Percentiles rank a stretch among this genome's conserved stretches.
Conservation (phyloP, 495 filamentous ascomycete species). For the Aspergillus indologenus region DNA sequence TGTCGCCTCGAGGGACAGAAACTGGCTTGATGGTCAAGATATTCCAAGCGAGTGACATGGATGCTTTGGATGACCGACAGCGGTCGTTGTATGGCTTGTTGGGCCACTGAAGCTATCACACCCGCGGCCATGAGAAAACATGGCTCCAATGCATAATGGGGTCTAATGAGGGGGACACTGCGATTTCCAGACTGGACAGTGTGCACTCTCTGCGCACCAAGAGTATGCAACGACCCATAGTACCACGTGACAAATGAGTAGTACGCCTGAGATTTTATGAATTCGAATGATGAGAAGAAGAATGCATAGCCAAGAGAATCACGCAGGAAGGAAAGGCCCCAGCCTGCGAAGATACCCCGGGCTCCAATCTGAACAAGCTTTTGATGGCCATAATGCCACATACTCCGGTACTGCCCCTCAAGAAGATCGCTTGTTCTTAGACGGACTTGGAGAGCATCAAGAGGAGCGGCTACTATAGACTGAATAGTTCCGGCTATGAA, state of each 20-base stretch:
- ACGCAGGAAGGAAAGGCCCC: conserved; percentile 71
- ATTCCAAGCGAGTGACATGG: conserved; percentile 76
- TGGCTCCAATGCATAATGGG: conserved; percentile 84
- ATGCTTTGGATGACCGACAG: conserved; percentile 69
- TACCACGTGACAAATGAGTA: conserved; percentile 75
- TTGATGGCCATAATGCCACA: conserved; percentile 74
- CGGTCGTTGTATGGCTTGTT: conserved; percentile 79
- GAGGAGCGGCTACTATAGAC: conserved; percentile 75
- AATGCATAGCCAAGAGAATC: conserved; percentile 78
- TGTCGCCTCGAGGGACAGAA: conserved; percentile 39
- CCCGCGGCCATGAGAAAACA: conserved; percentile 76
- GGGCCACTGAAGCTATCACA: conserved; percentile 67
- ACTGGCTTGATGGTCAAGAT: conserved; percentile 65
- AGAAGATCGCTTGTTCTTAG: conserved; percentile 70
- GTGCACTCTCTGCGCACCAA: conserved; percentile 30
- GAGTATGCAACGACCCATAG: conserved; percentile 56
- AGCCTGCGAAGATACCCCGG: conserved; percentile 80
- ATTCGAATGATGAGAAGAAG: conserved; percentile 87
- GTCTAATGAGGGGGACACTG: conserved; percentile 60
- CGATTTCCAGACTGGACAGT: conserved; percentile 26
- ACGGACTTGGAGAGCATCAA: conserved; percentile 84
- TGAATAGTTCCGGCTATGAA: conserved; percentile 75
- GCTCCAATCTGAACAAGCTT: conserved; percentile 77
- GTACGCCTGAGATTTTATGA: conserved; percentile 79
- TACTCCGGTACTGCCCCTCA: conserved; percentile 65